phyloP scores from a whole-genome alignment of 2,329 filamentous ascomycete species.

The Zymoseptoria pseudotritici region DNA sequence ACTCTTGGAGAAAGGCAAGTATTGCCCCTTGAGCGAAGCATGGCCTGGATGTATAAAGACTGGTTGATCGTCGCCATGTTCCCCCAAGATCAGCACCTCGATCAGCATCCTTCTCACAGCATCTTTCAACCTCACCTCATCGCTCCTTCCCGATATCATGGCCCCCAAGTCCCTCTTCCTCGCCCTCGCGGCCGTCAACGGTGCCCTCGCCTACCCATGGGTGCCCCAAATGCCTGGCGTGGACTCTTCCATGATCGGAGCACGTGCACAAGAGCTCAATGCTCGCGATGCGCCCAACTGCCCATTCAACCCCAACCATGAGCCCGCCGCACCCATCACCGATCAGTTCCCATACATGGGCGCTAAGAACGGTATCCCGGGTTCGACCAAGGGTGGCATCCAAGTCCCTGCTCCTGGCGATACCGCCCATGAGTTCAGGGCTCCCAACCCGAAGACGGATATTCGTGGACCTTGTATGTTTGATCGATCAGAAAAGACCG shows the following conservation, averaged over 20 bases:
- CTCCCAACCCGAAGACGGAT: conserved; percentile 29
- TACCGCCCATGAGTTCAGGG: conserved; percentile 29
- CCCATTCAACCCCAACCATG: conserved; percentile 33
- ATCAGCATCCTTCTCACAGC: not conserved
- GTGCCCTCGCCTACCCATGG: conserved; percentile 31
- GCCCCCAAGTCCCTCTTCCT: conserved; percentile 4
- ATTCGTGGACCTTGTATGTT: conserved; percentile 30
- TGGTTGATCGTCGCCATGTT: not conserved
- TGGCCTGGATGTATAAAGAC: not conserved
- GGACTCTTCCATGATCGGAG: conserved; percentile 26
- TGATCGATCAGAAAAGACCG: not conserved
- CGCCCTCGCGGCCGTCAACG: conserved; percentile 7
- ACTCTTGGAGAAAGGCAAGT: too few relatives aligned
- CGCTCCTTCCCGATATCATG: conserved; percentile 2
- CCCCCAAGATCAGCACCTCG: not conserved
- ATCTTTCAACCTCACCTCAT: not conserved
- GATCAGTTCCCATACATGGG: conserved; percentile 33
- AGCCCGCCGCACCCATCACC: conserved; percentile 28
- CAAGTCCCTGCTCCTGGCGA: conserved; percentile 38
- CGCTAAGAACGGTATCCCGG: conserved; percentile 35
- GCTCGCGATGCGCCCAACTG: conserved; percentile 21
- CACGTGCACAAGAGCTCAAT: conserved; percentile 1
- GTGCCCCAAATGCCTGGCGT: conserved; percentile 31
- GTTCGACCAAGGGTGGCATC: conserved; percentile 34
- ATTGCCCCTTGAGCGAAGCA: too few relatives aligned